Evolutionary conservation across 1,139 yeast genomes (phyloP), one percentile per base, ranked within the genome.

Genomic region (Saccharomyces hybrid): DNA sequence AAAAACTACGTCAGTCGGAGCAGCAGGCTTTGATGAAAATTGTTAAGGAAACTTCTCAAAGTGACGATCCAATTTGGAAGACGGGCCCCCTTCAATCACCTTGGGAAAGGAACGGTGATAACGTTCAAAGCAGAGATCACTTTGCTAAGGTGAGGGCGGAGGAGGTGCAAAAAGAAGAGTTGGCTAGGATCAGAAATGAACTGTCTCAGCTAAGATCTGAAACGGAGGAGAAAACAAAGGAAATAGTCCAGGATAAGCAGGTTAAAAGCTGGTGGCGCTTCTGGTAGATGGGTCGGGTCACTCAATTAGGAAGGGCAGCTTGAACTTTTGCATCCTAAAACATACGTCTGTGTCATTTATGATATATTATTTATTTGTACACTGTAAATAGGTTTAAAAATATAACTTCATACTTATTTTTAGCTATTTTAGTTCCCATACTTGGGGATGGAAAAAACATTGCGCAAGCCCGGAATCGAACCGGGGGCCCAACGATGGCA

Each of bases 51-150:
- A 85, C 93, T 0, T 70, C 88, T 1, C 74, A 77, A 2, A 82
- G 89, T 23, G 76, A 81, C 60, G 88, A 85, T 54, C 95, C 95
- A 0, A 80, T 86, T 50, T 86, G 95, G 95, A 84, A 80, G 67
- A 82, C 95, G 0, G 95, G 91, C 0, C 75, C 81, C 1, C 78
- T 86, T 51, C 74, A 76, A 50, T 78, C 85, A 1, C 95, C 95
- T 0, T 84, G 68, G 68, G 71, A 67, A 82, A 75, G 88, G 77
- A 60, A 72, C 61, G 71, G 67, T 59, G 61, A 54, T 9, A 61
- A 64, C 25, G 61, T 63, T 64, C 71, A 62, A 68, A 70, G 59
- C 54, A 48, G 47, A 16, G 47, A 46, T 46, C 44, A 74, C 32
- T 38, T 77, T 54, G 81, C 80, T 53, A 71, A 73, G 52, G 79